Evolutionary conservation across 2,329 filamentous ascomycete species (phyloP), one percentile per base, ranked within the genome.

Genomic region (Dryadomyces quercivorus): DNA sequence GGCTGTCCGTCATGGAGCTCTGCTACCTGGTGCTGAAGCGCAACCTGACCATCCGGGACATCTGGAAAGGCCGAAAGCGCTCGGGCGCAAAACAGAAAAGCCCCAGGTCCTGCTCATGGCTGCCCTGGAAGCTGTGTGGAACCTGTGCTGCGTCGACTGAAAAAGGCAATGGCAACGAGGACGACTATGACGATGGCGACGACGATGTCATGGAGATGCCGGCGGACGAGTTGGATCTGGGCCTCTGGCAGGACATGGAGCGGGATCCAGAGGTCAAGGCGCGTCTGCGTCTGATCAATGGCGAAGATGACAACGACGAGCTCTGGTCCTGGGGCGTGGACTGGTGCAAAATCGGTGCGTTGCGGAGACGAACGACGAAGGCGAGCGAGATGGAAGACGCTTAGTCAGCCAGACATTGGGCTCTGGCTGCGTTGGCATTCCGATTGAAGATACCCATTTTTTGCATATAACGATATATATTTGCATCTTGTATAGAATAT

Each of bases 1-100:
- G 78, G 1, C 75, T 86, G 7, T 69, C 82, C 12, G 67, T 82
- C 16, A 73, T 88, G 43, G 88, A 94, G 62, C 67, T 88, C 8
- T 56, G 55, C 1, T 76, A 84, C 58, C 79, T 74, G 57, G 67
- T 71, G 1, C 56, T 69, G 9, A 75, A 75, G 60, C 70, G 74
- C 2, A 69, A 69, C 40, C 57, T 81, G 45, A 66, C 76, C 20
- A 62, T 77, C 1, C 61, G 67, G 0, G 74, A 75, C 0, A 57
- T 73, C 2, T 78, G 76, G 75, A 74, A 59, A 44, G n/a, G 20
- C 16, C 31, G 13, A 16, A 42, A 13, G 4, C 18, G 15, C 15
- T 44, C 9, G 16, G 36, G 18, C 3, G 34, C 10, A 22, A 16
- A 9, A 9, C 16, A 36, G n/a, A 3, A 13, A 34, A n/a, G 47